Evolutionary conservation across 1,284 basidiomycete genomes (phyloP), one percentile per base, ranked within the genome.

Genomic region (Boletus semigastroideus): DNA sequence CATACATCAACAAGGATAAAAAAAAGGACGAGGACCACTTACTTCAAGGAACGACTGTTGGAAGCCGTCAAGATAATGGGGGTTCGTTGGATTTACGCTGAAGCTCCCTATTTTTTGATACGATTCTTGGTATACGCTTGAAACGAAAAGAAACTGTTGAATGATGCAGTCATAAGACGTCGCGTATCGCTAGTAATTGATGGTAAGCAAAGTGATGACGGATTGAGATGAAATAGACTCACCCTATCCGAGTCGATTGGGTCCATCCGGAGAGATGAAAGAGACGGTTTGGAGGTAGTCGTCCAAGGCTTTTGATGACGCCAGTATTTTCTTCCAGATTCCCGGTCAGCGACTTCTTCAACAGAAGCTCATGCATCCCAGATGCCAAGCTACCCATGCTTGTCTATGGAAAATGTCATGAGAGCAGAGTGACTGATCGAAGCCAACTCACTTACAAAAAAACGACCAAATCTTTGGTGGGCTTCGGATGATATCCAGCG

Each of bases 241-340:
- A 89, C 88, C 54, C 76, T 86, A 59, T 90, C 84, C 0, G 85
- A 74, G 62, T 92, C 77, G 31, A 79, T 72, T 8, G 89, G 87
- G 61, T 90, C 83, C 48, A 92, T 75, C 62, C 84, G 89, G 52
- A 92, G 76, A 48, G 74, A 78, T 3, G 87, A 90, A 49, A 92
- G 83, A 2, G 87, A 90, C 0, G 87, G 90, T 60, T 83, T 84
- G 10, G 86, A 75, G 0, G 83, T 85, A 3, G 85, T 85, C 0
- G 89, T 89, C 90, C 90, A 92, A 58, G 92, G 90, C 22, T 78
- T 72, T 63, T 92, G 90, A 49, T 92, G 66, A n/a, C 81, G 78
- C 84, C 86, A 91, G 59, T 85, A 84, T 64, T 80, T 85, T 2
- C 90, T 90, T 16, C 78, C 77, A 64, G 85, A 83, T 69, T 63